Conservation (phyloP, 176 grass and related monocot genomes). For the Dactylis glomerata region DNA sequence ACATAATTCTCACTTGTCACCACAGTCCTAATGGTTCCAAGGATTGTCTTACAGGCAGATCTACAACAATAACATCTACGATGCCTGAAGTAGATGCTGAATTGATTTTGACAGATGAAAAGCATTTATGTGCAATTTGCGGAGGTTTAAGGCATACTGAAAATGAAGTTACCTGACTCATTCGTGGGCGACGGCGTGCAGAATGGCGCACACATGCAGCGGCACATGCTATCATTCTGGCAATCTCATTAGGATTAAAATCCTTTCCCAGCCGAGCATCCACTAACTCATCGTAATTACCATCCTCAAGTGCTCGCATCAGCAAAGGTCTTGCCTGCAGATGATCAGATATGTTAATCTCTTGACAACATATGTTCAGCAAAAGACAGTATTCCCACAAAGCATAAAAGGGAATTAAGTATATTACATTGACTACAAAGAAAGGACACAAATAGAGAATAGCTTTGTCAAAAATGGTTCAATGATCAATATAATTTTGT, state of each 20-base stretch:
- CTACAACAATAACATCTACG: not conserved
- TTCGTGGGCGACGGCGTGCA: conserved; percentile 82
- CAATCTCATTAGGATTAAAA: conserved; percentile 73
- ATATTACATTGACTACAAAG: not conserved
- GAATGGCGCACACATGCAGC: conserved; percentile 95
- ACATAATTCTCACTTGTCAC: not conserved
- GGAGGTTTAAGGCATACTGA: not conserved
- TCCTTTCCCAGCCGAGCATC: conserved; percentile 65
- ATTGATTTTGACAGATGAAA: not conserved
- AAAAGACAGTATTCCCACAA: not conserved
- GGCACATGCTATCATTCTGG: conserved; percentile 85
- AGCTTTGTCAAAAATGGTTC: not conserved
- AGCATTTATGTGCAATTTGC: not conserved
- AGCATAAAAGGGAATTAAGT: not conserved
- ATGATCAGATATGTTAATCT: conserved; percentile 20
- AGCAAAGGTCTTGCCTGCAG: conserved; percentile 87
- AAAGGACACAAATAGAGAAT: not conserved
- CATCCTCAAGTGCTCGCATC: conserved; percentile 70
- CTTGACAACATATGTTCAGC: not conserved
- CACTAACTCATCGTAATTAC: conserved; percentile 62
- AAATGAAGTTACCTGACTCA: conserved; percentile 77
- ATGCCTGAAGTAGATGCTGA: not conserved
- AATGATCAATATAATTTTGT: not conserved
- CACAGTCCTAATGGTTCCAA: not conserved
- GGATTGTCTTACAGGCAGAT: not conserved